Conservation (phyloP, 441 rosid genomes). For the Brassica hybrid region DNA sequence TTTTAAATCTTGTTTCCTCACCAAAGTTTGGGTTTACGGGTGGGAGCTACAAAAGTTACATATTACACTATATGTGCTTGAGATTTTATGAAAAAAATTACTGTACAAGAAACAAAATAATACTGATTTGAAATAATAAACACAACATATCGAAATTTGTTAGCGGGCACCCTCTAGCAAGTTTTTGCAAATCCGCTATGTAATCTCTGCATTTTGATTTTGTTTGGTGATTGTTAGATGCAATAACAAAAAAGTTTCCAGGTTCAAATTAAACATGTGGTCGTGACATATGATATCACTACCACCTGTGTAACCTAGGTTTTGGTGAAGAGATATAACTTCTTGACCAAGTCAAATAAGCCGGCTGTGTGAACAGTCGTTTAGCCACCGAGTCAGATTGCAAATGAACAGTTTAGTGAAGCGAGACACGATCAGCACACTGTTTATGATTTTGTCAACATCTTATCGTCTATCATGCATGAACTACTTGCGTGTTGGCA, state of each 20-base stretch:
- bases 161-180: not conserved
- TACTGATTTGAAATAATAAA: not conserved
- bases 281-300: too few relatives aligned
- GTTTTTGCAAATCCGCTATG: not conserved
- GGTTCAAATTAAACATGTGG: slow-evolving; percentile 6
- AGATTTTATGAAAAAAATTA: not conserved
- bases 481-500: slow-evolving; percentile 5
- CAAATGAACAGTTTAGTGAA: slow-evolving; percentile 1
- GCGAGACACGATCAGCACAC: slow-evolving; percentile 22
- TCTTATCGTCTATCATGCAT: not conserved
- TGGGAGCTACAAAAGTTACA: not conserved
- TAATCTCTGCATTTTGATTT: not conserved
- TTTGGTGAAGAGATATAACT: not conserved
- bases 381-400: too few relatives aligned
- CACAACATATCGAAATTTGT: not conserved
- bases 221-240: not conserved
- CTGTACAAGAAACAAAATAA: not conserved
- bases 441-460: slow-evolving; percentile 10
- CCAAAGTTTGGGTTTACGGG: not conserved
- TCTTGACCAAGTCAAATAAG: slow-evolving; percentile 19
- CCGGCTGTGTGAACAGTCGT: too few relatives aligned
- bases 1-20: not conserved
- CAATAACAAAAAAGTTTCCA: not conserved
- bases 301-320: slow-evolving; percentile 1
- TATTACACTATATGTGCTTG: not conserved